phyloP scores from a whole-genome alignment of 768 basidiomycete species.

The Termitomyces sp. region DNA sequence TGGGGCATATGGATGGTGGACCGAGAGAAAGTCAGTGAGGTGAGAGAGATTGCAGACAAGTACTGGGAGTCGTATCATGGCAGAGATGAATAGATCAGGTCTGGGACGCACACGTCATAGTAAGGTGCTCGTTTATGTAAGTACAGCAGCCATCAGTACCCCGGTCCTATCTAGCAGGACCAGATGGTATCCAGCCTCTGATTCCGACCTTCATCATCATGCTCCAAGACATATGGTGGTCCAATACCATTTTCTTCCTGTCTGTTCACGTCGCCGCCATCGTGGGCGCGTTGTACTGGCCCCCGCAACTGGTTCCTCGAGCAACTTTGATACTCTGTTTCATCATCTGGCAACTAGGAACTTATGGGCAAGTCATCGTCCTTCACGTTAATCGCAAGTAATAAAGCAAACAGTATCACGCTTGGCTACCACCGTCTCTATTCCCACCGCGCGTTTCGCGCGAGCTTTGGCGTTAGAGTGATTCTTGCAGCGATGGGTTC shows the following conservation, averaged over 20 bases:
- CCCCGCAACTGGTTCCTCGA: conserved; percentile 39
- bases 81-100: conserved; percentile 5
- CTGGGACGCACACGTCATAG: not conserved
- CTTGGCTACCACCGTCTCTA: conserved; percentile 80
- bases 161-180: not conserved
- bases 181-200: not conserved
- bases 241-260: conserved; percentile 56
- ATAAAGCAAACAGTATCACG: conserved; percentile 48
- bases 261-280: conserved; percentile 55
- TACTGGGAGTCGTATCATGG: conserved; percentile 23
- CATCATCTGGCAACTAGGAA: conserved; percentile 64
- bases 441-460: conserved; percentile 70
- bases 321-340: conserved; percentile 52
- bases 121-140: not conserved
- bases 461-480: conserved; percentile 50
- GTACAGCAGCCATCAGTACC: not conserved
- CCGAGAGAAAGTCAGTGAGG: conserved; percentile 45
- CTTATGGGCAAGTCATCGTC: conserved; percentile 53
- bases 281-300: conserved; percentile 48
- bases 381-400: not conserved
- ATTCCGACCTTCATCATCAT: not conserved
- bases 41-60: conserved; percentile 46
- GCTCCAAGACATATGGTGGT: conserved; percentile 54
- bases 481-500: conserved; percentile 65
- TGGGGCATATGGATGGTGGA: conserved; percentile 72